A percentile compares a stretch with the other conserved stretches of the same genome.
Conservation (phyloP, 2,329 filamentous ascomycete species). For the Colletotrichum lentis region DNA sequence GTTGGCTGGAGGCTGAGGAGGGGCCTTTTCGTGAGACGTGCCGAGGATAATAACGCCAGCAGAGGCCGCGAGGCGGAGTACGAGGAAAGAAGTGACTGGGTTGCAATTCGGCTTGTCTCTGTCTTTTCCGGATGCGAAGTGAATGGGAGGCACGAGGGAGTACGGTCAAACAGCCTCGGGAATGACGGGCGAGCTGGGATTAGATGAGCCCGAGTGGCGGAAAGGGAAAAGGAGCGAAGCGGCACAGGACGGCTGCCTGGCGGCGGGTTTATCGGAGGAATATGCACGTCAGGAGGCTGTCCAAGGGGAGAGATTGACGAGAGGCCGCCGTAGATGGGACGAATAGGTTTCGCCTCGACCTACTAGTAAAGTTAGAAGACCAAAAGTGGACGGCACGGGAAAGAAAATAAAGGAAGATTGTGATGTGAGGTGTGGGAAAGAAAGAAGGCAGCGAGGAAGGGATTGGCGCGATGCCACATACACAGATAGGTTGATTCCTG, state of each 20-base stretch:
- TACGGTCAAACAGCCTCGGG: constrained; percentile 26
- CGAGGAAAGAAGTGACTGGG: constrained; percentile 22
- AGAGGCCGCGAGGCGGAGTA: constrained; percentile 25
- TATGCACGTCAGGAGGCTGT: constrained; percentile 16
- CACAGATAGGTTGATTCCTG: not conserved
- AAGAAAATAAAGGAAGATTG: not conserved
- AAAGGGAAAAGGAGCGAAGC: constrained; percentile 22
- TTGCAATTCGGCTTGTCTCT: not conserved
- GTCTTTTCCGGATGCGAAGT: constrained; percentile 1
- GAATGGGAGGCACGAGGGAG: constrained; percentile 26
- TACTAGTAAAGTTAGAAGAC: constrained; percentile 7
- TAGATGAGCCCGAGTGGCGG: not conserved
- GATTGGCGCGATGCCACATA: constrained; percentile 29
- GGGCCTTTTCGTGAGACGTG: constrained; percentile 20
- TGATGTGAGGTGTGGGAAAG: constrained; percentile 11
- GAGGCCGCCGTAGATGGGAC: constrained; percentile 29
- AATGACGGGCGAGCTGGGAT: constrained; percentile 20
- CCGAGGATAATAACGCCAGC: constrained; percentile 5
- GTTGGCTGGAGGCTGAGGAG: constrained; percentile 8
- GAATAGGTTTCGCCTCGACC: constrained; percentile 6
- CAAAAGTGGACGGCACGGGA: constrained; percentile 7
- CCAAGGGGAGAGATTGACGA: not conserved
- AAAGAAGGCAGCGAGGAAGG: constrained; percentile 16
- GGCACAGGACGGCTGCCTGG: constrained; percentile 27
- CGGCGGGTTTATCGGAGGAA: constrained; percentile 17